Base-by-base conservation (phyloP, 1,139 yeast species). In the Hyphopichia fennica region DNA sequence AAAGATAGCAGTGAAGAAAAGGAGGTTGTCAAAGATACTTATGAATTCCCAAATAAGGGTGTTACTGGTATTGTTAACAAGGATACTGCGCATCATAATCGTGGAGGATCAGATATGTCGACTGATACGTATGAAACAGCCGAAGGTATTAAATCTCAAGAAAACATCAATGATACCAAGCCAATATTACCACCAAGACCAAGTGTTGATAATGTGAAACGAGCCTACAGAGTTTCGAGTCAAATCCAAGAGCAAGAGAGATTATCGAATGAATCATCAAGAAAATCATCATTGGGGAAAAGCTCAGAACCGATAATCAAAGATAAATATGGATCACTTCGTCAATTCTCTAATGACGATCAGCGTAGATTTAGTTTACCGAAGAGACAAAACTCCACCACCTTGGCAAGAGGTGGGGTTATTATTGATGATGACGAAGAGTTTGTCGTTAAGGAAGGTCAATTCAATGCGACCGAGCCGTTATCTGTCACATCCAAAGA, bases 101-200 rank as follows among this genome's bases (percentile, higher is more conserved):
- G 18, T 8, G 11, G n/a, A 8, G 28, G 28, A 25, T 27, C 35
- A 2, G 40, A 25, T 28, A 15, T 40, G 2, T 43, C 48, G 14
- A 36, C 45, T 8, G 52, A 45, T 14, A 47, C 45, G 17, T 49
- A 40, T 19, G 38, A 35, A 28, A 35, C 38, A 2, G 38, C 38
- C 7, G 33, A 35, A 25, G 28, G 28, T 9, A 7, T 25, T 6
- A 14, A n/a, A 28, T 14, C 17, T 5, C 31, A 28, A 28, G 31
- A 33, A 17, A 16, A n/a, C 4, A n/a, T 17, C 32, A 8, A 32
- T n/a, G 27, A 38, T 4, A 10, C 16, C 4, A 31, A 30, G 14
- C 51, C 38, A 43, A 51, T 39, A 41, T 52, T 70, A 38, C 76
- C 76, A 6, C 75, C 75, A 31, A 53, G 76, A 31, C 76, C 76